Evolutionary conservation across 1,139 yeast species (phyloP).

Genomic region (Maudiozyma humilis): DNA sequence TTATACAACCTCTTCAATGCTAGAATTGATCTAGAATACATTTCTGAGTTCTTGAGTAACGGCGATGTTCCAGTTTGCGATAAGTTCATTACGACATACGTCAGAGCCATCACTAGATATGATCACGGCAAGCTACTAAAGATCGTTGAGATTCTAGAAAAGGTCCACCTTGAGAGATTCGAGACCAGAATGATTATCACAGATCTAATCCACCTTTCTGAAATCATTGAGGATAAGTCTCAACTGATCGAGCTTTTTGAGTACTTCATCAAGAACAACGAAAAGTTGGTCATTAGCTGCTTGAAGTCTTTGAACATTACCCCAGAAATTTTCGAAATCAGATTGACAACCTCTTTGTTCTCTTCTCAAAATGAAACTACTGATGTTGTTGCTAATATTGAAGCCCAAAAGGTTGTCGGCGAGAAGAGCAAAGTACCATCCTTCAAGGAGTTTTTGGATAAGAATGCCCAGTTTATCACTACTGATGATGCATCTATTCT

Average conservation of each 20-base stretch:
- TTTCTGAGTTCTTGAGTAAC: slow-evolving; percentile 23
- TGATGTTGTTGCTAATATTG: slow-evolving; percentile 30
- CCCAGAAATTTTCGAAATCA: slow-evolving; percentile 56
- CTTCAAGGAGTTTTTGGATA: slow-evolving; percentile 29
- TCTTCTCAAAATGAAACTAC: slow-evolving; percentile 19
- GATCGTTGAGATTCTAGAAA: slow-evolving; percentile 29
- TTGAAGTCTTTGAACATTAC: slow-evolving; percentile 37
- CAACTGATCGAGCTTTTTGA: slow-evolving; percentile 40
- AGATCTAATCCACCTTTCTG: slow-evolving; percentile 34
- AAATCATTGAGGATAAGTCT: slow-evolving; percentile 33
- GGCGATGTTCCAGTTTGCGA: slow-evolving; percentile 26
- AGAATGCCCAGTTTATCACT: slow-evolving; percentile 23
- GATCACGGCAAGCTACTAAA: slow-evolving; percentile 31
- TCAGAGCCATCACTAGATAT: slow-evolving; percentile 34
- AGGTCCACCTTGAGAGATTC: slow-evolving; percentile 31
- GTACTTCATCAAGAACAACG: slow-evolving; percentile 36
- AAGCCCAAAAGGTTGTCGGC: slow-evolving; percentile 28
- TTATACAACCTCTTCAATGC: slow-evolving; percentile 30
- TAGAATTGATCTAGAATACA: slow-evolving; percentile 17
- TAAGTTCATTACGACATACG: slow-evolving; percentile 32
- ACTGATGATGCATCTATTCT: slow-evolving; percentile 27
- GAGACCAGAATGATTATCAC: slow-evolving; percentile 34
- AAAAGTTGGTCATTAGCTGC: slow-evolving; percentile 36
- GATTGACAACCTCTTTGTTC: slow-evolving; percentile 52
- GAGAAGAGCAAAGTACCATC: slow-evolving; percentile 21